Evolutionary conservation across 768 basidiomycete species (phyloP).

Genomic region (Fistulinella prunicolor): DNA sequence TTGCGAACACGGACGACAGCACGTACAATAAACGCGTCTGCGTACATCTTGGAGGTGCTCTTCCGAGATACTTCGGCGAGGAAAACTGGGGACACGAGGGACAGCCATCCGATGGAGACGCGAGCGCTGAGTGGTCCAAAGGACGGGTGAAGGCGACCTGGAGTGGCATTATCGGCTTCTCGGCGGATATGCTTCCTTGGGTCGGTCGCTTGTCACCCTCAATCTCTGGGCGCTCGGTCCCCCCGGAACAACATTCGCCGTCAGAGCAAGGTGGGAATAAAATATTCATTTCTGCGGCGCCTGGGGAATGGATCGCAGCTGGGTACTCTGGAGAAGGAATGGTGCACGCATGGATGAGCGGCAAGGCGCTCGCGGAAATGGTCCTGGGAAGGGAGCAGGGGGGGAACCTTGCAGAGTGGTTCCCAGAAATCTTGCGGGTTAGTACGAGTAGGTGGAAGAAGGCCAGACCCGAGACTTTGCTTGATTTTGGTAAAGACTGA

Average conservation of each 20-base stretch:
- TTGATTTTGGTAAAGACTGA: constrained; percentile 8
- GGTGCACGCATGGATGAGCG: constrained; percentile 68
- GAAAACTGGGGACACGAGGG: constrained; percentile 40
- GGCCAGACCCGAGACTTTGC: constrained; percentile 48
- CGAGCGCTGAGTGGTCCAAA: constrained; percentile 30
- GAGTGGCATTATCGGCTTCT: constrained; percentile 65
- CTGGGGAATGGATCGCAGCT: constrained; percentile 72
- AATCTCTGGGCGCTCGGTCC: constrained; percentile 42
- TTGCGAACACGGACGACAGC: constrained; percentile 41
- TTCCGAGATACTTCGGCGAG: constrained; percentile 54
- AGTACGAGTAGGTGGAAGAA: constrained; percentile 50
- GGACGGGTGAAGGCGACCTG: constrained; percentile 55
- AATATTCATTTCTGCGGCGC: constrained; percentile 19
- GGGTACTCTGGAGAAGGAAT: constrained; percentile 75
- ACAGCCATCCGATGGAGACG: constrained; percentile 13
- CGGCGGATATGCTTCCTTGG: constrained; percentile 64
- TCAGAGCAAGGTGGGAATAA: neutral
- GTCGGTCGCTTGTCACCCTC: constrained; percentile 59
- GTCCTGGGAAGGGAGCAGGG: constrained; percentile 40
- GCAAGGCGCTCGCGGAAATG: constrained; percentile 59
- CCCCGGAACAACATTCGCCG: constrained; percentile 3
- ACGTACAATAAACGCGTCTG: constrained; percentile 27
- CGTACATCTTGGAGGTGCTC: constrained; percentile 41
- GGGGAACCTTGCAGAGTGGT: constrained; percentile 36
- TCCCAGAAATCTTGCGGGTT: constrained; percentile 50